These are phyloP conservation scores for Zygosaccharomyces pseudorouxii DNA, from an alignment of 805 yeast genomes.

Conservation along the genomic window DNA sequence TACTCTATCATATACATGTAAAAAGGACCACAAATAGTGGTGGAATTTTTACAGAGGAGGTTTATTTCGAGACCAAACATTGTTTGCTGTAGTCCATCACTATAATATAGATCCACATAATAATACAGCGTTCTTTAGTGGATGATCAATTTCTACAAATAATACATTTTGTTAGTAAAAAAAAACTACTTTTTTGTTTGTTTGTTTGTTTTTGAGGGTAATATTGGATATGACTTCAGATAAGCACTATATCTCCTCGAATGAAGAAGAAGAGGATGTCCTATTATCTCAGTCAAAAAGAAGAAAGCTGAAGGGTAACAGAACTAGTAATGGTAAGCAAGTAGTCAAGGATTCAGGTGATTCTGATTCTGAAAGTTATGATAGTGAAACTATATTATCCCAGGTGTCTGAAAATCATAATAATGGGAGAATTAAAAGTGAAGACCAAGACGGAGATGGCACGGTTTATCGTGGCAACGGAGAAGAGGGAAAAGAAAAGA, in stretches of 20 bases:
- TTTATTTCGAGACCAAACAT: too few relatives aligned
- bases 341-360: neutral
- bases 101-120: too few relatives aligned
- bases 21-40: too few relatives aligned
- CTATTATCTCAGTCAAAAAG: conserved; percentile 16
- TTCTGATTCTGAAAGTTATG: conserved; percentile 14
- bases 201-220: neutral
- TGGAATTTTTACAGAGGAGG: too few relatives aligned
- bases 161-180: too few relatives aligned
- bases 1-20: too few relatives aligned
- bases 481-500: conserved; percentile 9
- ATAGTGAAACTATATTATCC: conserved; percentile 26
- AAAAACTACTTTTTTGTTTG: too few relatives aligned
- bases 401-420: conserved; percentile 14
- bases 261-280: conserved; percentile 15
- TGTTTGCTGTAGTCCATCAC: too few relatives aligned
- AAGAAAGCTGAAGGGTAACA: conserved; percentile 7
- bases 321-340: neutral
- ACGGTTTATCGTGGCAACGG: neutral
- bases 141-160: too few relatives aligned
- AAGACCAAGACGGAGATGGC: conserved; percentile 3
- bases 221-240: conserved; percentile 9
- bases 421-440: conserved; percentile 11
- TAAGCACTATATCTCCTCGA: conserved; percentile 9
- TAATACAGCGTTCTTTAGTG: too few relatives aligned